Conservation (phyloP, 352 stramenopile genomes). For the Aphanomyces invadans region DNA sequence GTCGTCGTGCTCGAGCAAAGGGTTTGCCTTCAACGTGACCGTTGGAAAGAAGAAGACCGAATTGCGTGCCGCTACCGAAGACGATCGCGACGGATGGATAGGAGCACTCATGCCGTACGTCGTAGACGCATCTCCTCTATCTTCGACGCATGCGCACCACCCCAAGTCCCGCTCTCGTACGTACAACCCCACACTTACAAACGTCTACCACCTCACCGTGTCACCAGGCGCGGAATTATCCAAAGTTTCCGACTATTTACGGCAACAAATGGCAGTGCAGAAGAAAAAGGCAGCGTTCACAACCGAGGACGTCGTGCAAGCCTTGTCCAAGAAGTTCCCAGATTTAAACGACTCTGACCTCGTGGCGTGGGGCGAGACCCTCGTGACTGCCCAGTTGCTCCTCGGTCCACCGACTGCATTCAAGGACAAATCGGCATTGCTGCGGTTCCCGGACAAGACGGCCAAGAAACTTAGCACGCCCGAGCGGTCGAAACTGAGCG, state of each 20-base stretch:
- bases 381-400: slow-evolving; percentile 66
- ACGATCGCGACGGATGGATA: slow-evolving; percentile 66
- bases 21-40: slow-evolving; percentile 41
- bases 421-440: not conserved
- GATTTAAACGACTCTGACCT: slow-evolving; percentile 34
- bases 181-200: slow-evolving; percentile 12
- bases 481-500: slow-evolving; percentile 56
- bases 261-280: slow-evolving; percentile 57
- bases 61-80: slow-evolving; percentile 43
- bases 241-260: slow-evolving; percentile 62
- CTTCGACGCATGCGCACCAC: slow-evolving; percentile 24
- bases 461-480: slow-evolving; percentile 55
- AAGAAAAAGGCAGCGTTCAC: slow-evolving; percentile 66
- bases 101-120: slow-evolving; percentile 32
- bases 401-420: slow-evolving; percentile 25
- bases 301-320: slow-evolving; percentile 56
- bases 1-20: slow-evolving; percentile 28
- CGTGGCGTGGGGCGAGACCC: slow-evolving; percentile 48
- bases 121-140: slow-evolving; percentile 4
- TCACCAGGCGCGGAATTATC: slow-evolving; percentile 35
- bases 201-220: not conserved
- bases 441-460: slow-evolving; percentile 27
- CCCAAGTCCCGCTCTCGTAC: slow-evolving; percentile 22
- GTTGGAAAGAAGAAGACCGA: slow-evolving; percentile 77
- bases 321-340: slow-evolving; percentile 42